Percentiles rank a stretch among this genome's conserved stretches.
Evolutionary conservation across 108 stramenopile genomes (phyloP).

Genomic region (Stephanodiscus triporus): DNA sequence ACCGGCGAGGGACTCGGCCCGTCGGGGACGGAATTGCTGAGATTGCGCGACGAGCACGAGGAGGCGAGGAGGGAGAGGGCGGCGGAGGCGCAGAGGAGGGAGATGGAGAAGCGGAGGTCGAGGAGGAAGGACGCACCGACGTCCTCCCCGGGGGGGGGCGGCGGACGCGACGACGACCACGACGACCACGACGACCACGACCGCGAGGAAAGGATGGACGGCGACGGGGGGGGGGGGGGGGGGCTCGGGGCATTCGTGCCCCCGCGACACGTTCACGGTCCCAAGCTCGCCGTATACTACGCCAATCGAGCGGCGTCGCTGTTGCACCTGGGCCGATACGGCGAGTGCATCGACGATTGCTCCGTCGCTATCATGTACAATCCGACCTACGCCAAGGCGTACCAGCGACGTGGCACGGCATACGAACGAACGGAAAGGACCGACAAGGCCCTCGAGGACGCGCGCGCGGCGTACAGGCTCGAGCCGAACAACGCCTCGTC

Average conservation of each 20-base stretch:
- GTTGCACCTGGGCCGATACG: constrained; percentile 63
- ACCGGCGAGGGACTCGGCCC: constrained; percentile 40
- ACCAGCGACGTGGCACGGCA: constrained; percentile 74
- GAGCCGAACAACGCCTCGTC: constrained; percentile 64
- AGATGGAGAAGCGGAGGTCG: constrained; percentile 21
- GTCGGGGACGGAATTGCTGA: constrained; percentile 56
- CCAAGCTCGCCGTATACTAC: constrained; percentile 71
- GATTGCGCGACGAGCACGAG: constrained; percentile 51
- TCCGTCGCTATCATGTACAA: constrained; percentile 69
- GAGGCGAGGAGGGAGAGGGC: constrained; percentile 16
- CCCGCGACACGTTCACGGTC: constrained; percentile 55
- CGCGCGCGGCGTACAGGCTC: constrained; percentile 67
- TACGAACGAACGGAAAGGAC: constrained; percentile 66
- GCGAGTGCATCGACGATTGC: constrained; percentile 80
- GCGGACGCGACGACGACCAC: constrained; percentile 17
- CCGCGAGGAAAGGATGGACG: constrained; percentile 1
- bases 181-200: constrained; percentile 11
- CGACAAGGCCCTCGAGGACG: constrained; percentile 71
- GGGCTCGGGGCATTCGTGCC: constrained; percentile 24
- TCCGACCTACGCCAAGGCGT: constrained; percentile 87
- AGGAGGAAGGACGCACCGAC: too few relatives aligned
- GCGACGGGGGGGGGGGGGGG: constrained; percentile 14
- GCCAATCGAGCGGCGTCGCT: constrained; percentile 85
- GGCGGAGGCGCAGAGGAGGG: constrained; percentile 21
- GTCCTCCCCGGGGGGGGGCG: constrained; percentile 10